A percentile compares a stretch with the other conserved stretches of the same genome.
Evolutionary conservation across 1,139 yeast species (phyloP).

Genomic region (Hyphopichia pseudoburtonii): DNA sequence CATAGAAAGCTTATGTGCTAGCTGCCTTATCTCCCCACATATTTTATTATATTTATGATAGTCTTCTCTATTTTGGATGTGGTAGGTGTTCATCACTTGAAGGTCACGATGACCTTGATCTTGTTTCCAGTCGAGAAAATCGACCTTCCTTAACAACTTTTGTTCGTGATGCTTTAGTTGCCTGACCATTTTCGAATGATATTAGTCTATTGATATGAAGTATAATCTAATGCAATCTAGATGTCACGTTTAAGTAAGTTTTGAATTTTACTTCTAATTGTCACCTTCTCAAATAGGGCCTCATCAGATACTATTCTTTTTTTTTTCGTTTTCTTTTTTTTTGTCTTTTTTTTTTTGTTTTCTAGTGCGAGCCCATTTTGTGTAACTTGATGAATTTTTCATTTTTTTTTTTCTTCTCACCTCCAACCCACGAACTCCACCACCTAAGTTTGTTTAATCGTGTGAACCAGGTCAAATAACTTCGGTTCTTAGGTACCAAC

Average conservation of each 20-base stretch:
- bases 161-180: constrained; percentile 92
- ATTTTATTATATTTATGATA: constrained; percentile 90
- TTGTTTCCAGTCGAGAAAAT: constrained; percentile 96
- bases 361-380: too few relatives aligned
- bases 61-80: constrained; percentile 91
- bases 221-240: too few relatives aligned
- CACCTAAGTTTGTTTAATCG: too few relatives aligned
- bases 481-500: too few relatives aligned
- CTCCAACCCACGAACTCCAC: too few relatives aligned
- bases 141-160: constrained; percentile 91
- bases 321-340: constrained; percentile 1
- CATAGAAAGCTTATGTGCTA: constrained; percentile 82
- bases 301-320: constrained; percentile 1
- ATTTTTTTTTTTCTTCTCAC: too few relatives aligned
- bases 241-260: background rate
- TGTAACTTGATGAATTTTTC: too few relatives aligned
- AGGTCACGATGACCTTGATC: constrained; percentile 94
- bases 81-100: constrained; percentile 92
- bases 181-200: constrained; percentile 72
- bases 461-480: too few relatives aligned
- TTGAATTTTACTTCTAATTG: background rate
- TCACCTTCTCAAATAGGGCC: background rate
- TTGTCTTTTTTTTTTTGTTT: constrained; percentile 1
- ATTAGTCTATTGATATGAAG: too few relatives aligned
- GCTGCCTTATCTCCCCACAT: constrained; percentile 85